phyloP scores from a whole-genome alignment of 805 yeast genomes.

The Myxozyma kluyveri region DNA sequence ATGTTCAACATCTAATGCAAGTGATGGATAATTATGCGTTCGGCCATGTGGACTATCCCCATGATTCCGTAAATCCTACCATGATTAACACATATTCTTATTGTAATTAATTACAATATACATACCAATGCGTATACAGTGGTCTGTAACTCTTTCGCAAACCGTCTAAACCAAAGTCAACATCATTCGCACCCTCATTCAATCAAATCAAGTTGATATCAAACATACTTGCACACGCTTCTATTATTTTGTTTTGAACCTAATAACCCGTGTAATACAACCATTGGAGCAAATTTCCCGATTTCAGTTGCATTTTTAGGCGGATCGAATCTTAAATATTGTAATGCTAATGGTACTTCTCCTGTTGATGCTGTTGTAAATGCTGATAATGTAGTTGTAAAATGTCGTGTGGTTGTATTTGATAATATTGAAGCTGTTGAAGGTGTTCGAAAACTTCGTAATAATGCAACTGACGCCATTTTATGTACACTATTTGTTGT shows the following conservation, averaged over 20 bases:
- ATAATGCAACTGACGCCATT: too few species aligned
- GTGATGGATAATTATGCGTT: conserved; percentile 71
- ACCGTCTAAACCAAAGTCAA: conserved; percentile 41
- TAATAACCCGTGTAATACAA: conserved; percentile 84
- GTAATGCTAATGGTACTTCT: conserved; percentile 12
- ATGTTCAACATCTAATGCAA: conserved; percentile 80
- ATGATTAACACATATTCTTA: neutral
- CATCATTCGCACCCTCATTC: neutral
- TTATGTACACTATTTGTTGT: too few species aligned
- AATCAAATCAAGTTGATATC: conserved; percentile 25
- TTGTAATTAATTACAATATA: neutral
- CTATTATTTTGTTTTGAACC: conserved; percentile 82
- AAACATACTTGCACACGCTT: conserved; percentile 65
- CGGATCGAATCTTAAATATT: conserved; percentile 49
- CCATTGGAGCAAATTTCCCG: conserved; percentile 49
- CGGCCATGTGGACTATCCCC: conserved; percentile 83
- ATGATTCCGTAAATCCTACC: conserved; percentile 75
- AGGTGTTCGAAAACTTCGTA: too few species aligned
- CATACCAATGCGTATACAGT: conserved; percentile 39
- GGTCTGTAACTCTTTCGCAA: conserved; percentile 39
- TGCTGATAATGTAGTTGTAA: too few species aligned
- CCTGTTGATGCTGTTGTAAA: too few species aligned
- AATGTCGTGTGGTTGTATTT: too few species aligned
- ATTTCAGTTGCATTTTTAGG: conserved; percentile 28
- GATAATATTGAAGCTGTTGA: too few species aligned